phyloP scores from a whole-genome alignment of 208 protist species.

The Trypanosoma rangeli region DNA sequence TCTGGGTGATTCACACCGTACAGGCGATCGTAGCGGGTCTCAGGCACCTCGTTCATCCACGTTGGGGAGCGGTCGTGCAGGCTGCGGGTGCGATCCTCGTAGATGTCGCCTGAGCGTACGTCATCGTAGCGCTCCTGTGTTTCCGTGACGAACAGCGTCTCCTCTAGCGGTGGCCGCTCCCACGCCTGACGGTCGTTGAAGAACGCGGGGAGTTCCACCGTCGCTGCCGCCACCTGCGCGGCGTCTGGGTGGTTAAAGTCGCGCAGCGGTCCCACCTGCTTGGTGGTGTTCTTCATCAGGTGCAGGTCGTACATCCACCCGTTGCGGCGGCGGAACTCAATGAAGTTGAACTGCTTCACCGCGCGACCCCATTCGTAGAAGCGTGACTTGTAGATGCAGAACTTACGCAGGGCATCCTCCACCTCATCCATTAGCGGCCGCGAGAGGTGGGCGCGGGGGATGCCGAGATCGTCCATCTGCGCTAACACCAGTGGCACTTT shows the following conservation, averaged over 20 bases:
- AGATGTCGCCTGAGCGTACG: slow-evolving; percentile 82
- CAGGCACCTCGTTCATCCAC: slow-evolving; percentile 87
- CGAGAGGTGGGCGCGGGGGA: slow-evolving; percentile 81
- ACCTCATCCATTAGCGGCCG: slow-evolving; percentile 78
- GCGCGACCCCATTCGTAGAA: slow-evolving; percentile 91
- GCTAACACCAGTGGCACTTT: slow-evolving; percentile 82
- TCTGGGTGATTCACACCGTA: slow-evolving; percentile 85
- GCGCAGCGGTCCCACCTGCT: slow-evolving; percentile 59
- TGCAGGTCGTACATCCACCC: slow-evolving; percentile 91
- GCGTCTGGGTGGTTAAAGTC: slow-evolving; percentile 66
- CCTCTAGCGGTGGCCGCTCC: slow-evolving; percentile 70
- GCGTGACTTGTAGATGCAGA: slow-evolving; percentile 60
- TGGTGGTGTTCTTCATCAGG: slow-evolving; percentile 78
- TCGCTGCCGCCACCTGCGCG: slow-evolving; percentile 48
- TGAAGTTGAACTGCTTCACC: slow-evolving; percentile 91
- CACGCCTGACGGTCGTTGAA: slow-evolving; percentile 75
- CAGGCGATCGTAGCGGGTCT: slow-evolving; percentile 90
- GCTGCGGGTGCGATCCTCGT: slow-evolving; percentile 60
- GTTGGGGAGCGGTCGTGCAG: slow-evolving; percentile 78
- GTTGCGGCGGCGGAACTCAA: slow-evolving; percentile 85
- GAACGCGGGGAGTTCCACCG: slow-evolving; percentile 71
- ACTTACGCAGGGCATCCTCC: slow-evolving; percentile 88
- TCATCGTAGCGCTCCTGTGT: slow-evolving; percentile 69
- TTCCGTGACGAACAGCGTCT: slow-evolving; percentile 49
- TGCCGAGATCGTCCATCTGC: slow-evolving; percentile 84